Conservation (phyloP, 441 rosid genomes). For the Viola pubescens region DNA sequence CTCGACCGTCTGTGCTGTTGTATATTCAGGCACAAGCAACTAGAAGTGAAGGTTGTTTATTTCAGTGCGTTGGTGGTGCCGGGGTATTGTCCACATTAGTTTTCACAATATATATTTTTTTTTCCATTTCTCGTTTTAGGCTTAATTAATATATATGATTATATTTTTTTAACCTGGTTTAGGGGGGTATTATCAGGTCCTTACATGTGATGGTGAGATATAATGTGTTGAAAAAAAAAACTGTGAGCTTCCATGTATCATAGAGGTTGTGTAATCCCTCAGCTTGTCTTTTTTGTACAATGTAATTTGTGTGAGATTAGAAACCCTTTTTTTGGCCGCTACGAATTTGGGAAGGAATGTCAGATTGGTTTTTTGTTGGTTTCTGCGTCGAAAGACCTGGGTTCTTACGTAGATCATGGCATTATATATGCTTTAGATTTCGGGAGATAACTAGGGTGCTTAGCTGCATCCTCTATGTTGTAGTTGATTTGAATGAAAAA, state of each 20-base stretch:
- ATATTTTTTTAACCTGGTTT: slow-evolving; percentile 1
- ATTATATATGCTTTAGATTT: too few species aligned
- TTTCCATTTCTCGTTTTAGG: slow-evolving; percentile 23
- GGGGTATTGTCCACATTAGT: slow-evolving; percentile 36
- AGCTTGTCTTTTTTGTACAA: slow-evolving; percentile 25
- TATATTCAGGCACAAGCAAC: slow-evolving; percentile 47
- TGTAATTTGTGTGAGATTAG: slow-evolving; percentile 38
- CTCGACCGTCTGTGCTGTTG: slow-evolving; percentile 23
- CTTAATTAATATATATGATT: slow-evolving; percentile 3
- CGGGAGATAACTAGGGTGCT: too few species aligned
- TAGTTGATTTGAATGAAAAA: too few species aligned
- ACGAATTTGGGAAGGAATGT: slow-evolving; percentile 15
- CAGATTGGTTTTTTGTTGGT: background rate
- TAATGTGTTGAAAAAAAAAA: slow-evolving; percentile 8
- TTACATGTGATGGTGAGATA: slow-evolving; percentile 31
- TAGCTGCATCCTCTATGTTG: too few species aligned
- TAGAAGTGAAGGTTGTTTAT: slow-evolving; percentile 23
- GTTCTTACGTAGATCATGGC: background rate
- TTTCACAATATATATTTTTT: slow-evolving; percentile 14
- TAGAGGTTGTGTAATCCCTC: slow-evolving; percentile 38
- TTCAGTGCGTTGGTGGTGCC: slow-evolving; percentile 26
- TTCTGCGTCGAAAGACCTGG: background rate
- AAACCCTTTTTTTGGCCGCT: slow-evolving; percentile 13
- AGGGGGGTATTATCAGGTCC: slow-evolving; percentile 19
- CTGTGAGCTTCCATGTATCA: slow-evolving; percentile 40